Base-by-base conservation (phyloP, 257 asterid species). In the Solanum virginianum region DNA sequence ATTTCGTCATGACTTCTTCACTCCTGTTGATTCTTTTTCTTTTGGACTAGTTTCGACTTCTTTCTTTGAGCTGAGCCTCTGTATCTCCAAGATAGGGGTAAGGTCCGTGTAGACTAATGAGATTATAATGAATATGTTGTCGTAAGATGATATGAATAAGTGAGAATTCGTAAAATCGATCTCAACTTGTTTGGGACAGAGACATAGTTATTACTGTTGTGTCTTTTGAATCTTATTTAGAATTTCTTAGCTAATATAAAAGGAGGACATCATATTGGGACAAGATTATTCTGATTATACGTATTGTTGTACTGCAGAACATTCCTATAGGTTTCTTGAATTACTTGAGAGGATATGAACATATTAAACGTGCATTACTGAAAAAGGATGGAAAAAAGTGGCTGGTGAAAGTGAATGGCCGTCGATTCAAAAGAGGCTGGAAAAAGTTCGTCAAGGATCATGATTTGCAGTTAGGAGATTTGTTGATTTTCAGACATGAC, bases 401-500 rank as follows among this genome's bases (percentile, higher is more conserved):
- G 88, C 15, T 4, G 5, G 88, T 82, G 51, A 82, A 82, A n/a
- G 17, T 72, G 24, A 36, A 71, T 5, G 84, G 80, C 22, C 15
- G 10, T 4, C 5, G 15, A 10, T 53, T 70, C 6, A 65, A 54
- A 8, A 62, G 49, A 3, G 88, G 88, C 7, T 86, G 88, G 85
- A 53, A 15, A 29, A 29, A 56, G 3, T 86, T 86, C 3, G 17
- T n/a, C 0, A 8, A 11, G n/a, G 83, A 86, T 0, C 12, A 82
- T 70, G 66, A 51, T 86, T 57, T 86, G 77, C 66, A 59, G 10
- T 60, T 81, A 5, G 88, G 86, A 12, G 60, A 59, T 62, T 4
- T 86, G 26, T 70, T 83, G 56, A 43, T 72, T 12, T 86, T 86
- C 49, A 71, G 70, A 36, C 88, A 82, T 57, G 83, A 86, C 49